Evolutionary conservation across 179 eudicot species (phyloP).

Genomic region (Corrigiola litoralis): DNA sequence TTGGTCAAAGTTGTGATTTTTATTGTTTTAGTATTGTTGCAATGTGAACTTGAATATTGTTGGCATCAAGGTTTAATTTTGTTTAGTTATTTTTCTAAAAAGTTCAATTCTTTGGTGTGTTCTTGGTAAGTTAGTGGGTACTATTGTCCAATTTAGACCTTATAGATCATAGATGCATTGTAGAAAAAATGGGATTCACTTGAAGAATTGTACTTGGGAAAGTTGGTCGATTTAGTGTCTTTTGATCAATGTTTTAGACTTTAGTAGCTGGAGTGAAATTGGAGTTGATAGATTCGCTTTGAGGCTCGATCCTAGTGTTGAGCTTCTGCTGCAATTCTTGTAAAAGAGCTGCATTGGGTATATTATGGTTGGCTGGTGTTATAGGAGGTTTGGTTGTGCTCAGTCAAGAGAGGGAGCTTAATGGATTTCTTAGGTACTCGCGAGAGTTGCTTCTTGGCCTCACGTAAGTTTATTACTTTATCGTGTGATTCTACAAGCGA

Average conservation of each 20-base stretch:
- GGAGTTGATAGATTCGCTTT: background rate
- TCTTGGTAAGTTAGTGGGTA: background rate
- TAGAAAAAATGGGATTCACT: background rate
- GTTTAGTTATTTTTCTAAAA: too few species aligned
- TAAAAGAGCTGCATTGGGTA: background rate
- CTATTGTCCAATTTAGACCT: background rate
- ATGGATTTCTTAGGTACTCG: too few species aligned
- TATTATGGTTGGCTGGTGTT: background rate
- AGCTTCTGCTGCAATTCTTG: background rate
- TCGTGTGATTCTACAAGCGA: too few species aligned
- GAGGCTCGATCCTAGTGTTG: background rate
- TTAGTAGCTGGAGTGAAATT: background rate
- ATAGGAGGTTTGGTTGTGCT: background rate
- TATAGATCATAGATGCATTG: background rate
- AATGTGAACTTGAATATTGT: background rate
- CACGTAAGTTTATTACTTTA: too few species aligned
- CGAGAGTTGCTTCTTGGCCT: too few species aligned
- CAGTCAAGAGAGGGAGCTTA: background rate
- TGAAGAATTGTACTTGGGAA: background rate
- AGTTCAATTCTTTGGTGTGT: background rate
- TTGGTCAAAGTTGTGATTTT: background rate
- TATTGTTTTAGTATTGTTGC: too few species aligned
- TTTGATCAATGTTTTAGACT: background rate
- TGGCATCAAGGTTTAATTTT: background rate
- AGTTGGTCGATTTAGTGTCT: background rate